Evolutionary conservation across 176 grass and related monocot genomes (phyloP), one percentile per base, ranked within the genome.

Genomic region (Saccharum officinarum): DNA sequence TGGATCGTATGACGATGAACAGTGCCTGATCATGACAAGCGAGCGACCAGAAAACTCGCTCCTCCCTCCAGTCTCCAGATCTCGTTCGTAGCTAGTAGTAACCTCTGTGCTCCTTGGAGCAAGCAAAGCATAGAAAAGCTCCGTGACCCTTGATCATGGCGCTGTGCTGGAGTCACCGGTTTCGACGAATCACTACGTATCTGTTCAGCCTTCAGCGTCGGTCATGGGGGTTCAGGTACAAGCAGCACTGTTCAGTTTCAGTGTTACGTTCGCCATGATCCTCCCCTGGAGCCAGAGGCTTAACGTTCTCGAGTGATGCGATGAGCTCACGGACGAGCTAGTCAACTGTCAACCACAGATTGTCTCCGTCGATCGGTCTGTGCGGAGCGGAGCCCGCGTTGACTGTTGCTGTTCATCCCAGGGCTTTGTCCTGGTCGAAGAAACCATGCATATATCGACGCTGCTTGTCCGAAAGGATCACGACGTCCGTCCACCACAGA

Each of bases 401-500:
- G 82, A 76, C 50, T 75, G 69, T 77, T 40, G 22, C 18, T 62
- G 33, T 86, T 28, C 83, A 26, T 86, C 69, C 40, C 33, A 7
- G 11, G 74, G 2, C 3, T 47, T 81, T 82, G 71, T 89, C 88
- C 52, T 82, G 63, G 52, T 86, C 83, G 63, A 69, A 80, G n/a
- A 50, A 89, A 71, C 77, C 70, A 41, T 41, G 2, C 28, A 28
- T 8, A 57, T 57, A n/a, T 22, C 6, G n/a, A n/a, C 49, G 7
- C 4, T 59, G 45, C 7, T 41, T 34, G 74, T 46, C 73, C 16
- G 3, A 7, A 40, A 33, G 57, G 81, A 84, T 73, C 34, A 54
- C 23, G 66, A 82, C 79, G 66, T 13, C 11, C 31, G 4, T 28
- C 14, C 37, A 10, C 54, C 7, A 20, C 20, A 23, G 59, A 77